Conservation (phyloP, 2,329 filamentous ascomycete genomes). For the Fusarium abutilonis region DNA sequence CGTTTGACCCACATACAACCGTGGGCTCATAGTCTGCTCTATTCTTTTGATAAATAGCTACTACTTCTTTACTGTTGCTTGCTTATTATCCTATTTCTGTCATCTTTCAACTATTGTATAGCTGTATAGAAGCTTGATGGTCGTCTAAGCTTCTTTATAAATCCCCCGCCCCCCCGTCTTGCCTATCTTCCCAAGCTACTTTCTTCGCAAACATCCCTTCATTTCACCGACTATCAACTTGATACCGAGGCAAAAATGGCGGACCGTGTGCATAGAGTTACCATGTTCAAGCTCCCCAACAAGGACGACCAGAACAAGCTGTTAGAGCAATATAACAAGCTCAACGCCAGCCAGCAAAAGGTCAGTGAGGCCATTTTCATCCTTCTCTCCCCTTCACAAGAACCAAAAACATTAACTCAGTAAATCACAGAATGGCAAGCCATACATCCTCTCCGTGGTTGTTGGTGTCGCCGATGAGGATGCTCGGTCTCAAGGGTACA, state of each 20-base stretch:
- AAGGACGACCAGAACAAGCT: slow-evolving; percentile 56
- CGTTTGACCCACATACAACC: slow-evolving; percentile 35
- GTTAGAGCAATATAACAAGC: slow-evolving; percentile 56
- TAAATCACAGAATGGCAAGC: slow-evolving; percentile 70
- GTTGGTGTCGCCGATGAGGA: slow-evolving; percentile 66
- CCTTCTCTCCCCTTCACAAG: no score
- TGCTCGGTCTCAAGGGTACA: slow-evolving; percentile 71
- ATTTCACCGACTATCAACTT: background rate
- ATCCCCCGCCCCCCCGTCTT: background rate
- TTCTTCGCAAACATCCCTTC: background rate
- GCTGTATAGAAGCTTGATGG: slow-evolving; percentile 33
- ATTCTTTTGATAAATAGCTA: background rate
- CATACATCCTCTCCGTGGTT: slow-evolving; percentile 70
- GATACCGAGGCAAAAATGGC: slow-evolving; percentile 50
- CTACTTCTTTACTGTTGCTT: background rate
- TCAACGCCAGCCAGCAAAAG: slow-evolving; percentile 55
- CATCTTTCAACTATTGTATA: background rate
- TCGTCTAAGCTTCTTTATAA: slow-evolving; percentile 5
- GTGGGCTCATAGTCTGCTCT: background rate
- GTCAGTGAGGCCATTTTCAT: slow-evolving; percentile 41
- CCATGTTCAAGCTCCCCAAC: slow-evolving; percentile 64
- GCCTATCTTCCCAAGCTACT: background rate
- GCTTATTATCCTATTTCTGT: background rate
- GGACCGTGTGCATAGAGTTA: slow-evolving; percentile 58
- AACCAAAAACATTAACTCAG: background rate